Conservation (phyloP, 208 protist species). For the Trypanosoma lewisi region DNA sequence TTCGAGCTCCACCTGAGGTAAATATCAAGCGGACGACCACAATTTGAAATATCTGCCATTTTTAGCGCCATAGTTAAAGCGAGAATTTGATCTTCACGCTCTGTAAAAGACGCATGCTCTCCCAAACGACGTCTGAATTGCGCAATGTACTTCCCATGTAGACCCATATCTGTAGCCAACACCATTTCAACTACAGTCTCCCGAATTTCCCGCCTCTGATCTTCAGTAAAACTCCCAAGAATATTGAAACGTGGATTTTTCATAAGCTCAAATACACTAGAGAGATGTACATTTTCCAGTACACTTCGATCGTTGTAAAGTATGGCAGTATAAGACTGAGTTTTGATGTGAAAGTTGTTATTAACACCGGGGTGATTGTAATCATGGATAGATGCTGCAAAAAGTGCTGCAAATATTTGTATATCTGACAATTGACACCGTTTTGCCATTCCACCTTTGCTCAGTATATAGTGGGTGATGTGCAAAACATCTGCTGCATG, state of each 20-base stretch:
- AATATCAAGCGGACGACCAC: slow-evolving; percentile 79
- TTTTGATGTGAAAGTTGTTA: slow-evolving; percentile 92
- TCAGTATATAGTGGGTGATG: slow-evolving; percentile 85
- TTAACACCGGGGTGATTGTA: slow-evolving; percentile 96
- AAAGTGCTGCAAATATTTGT: slow-evolving; percentile 88
- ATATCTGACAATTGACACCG: slow-evolving; percentile 70
- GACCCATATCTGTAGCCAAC: slow-evolving; percentile 93
- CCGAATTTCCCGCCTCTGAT: slow-evolving; percentile 81
- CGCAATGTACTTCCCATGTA: slow-evolving; percentile 85
- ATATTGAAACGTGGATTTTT: slow-evolving; percentile 84
- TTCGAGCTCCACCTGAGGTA: slow-evolving; percentile 89
- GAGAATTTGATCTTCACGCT: slow-evolving; percentile 81
- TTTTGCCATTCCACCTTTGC: slow-evolving; percentile 63
- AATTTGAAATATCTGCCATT: slow-evolving; percentile 95
- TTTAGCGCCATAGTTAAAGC: slow-evolving; percentile 92
- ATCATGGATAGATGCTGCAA: slow-evolving; percentile 95
- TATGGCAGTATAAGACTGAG: slow-evolving; percentile 78
- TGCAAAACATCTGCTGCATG: slow-evolving; percentile 92
- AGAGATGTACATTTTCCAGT: slow-evolving; percentile 94
- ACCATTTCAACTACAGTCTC: slow-evolving; percentile 92
- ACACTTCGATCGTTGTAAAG: slow-evolving; percentile 95
- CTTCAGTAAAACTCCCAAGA: slow-evolving; percentile 66
- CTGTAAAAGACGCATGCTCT: slow-evolving; percentile 58
- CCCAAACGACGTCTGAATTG: slow-evolving; percentile 66
- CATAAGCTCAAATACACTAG: slow-evolving; percentile 91